Evolutionary conservation across 2,329 filamentous ascomycete species (phyloP), one percentile per base, ranked within the genome.

Genomic region (Graphilbum sp.): DNA sequence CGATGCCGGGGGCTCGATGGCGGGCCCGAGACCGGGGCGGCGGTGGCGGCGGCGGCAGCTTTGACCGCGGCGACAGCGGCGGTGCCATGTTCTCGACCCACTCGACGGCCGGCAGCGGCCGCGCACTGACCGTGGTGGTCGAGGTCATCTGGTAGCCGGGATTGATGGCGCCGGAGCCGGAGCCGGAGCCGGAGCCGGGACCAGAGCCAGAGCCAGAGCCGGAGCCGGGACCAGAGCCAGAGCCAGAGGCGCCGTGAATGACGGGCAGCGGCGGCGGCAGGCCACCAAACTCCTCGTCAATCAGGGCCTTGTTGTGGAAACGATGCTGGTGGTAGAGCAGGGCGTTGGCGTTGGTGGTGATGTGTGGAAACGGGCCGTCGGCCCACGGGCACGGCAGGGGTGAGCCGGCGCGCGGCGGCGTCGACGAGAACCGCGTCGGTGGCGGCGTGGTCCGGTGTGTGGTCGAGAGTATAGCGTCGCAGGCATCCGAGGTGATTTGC

Each of bases 401-500:
- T 17, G 29, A 25, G 36, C 32, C 7, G 23, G 23, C 23, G 7
- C 12, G 23, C 23, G 23, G 23, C 7, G 23, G 23, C 23, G 23
- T 25, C 23, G 12, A 12, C 7, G 23, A 12, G 12, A n/a, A n/a
- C n/a, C n/a, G n/a, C 27, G 27, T 29, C 27, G 11, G 8, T n/a
- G 11, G 7, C 6, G 27, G 6, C 13, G 27, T 29, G 4, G 10
- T 24, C 3, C 18, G 5, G 2, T 38, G 35, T 3, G 41, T 44
- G 34, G 23, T n/a, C 1, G 46, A 41, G 15, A 40, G 41, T 3
- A 41, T 35, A 13, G 18, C 37, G 9, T 39, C 47, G 25, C 41
- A 51, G 19, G 45, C 42, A 30, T 55, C 49, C 9, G 54, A 54
- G 3, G 56, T 58, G 37, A 69, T 57, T 33, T 66, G 59, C 2